Evolutionary conservation across 495 filamentous ascomycete genomes (phyloP), one percentile per base, ranked within the genome.

Genomic region (Letharia lupina): DNA sequence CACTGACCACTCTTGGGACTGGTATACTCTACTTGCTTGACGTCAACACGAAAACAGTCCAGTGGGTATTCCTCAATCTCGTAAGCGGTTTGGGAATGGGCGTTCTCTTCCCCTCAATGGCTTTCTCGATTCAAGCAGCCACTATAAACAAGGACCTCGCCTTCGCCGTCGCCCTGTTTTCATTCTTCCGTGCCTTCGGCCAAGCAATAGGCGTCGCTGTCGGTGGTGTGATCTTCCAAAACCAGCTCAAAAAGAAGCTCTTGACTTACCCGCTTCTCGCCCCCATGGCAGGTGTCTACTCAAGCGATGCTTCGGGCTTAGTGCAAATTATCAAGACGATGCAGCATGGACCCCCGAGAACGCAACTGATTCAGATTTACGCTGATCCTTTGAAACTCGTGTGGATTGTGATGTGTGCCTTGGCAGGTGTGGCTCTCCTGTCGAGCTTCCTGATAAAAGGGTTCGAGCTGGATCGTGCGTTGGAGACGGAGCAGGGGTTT

Each of bases 121-220:
- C 80, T 0, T 73, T 82, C 11, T 72, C 71, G 12, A 76, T 80
- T 18, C 85, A 87, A 73, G 84, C 83, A 13, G 73, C 81, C 40
- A 75, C 79, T 44, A 69, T 69, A 2, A 73, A 73, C 45, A 75
- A 77, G 37, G 80, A 86, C 54, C 78, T 82, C 60, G 83, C 81
- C 12, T 80, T 82, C 28, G 84, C 83, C 0, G 78, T 82, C 5
- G 80, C 80, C 66, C 80, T 85, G 77, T 86, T 85, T 70, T 80
- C 80, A 40, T 87, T 87, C 71, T 77, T 83, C 69, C 81, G 85
- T 4, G 77, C 78, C 7, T 74, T 85, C 62, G 85, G 84, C 61
- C 83, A 85, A 74, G 77, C 81, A 10, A 66, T 87, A 28, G 85
- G 85, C 28, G 83, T 87, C 15, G 84, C 83, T 1, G 77, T 87